These are phyloP conservation scores for Amphichorda felina DNA, from an alignment of 2,329 filamentous ascomycete genomes.

Conservation along the genomic window DNA sequence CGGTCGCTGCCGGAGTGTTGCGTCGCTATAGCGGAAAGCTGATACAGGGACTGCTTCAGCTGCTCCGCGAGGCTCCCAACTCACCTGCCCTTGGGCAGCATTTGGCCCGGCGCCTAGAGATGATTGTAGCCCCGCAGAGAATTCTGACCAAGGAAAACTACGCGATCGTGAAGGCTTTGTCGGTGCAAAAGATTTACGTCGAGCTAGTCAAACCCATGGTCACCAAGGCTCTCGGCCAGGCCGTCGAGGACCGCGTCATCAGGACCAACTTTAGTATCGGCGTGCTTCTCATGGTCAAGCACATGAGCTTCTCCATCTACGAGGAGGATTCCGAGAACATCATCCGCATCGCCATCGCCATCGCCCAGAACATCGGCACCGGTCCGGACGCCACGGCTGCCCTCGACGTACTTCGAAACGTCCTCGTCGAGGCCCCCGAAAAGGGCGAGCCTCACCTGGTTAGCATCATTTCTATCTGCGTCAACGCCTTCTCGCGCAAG, in stretches of 20 bases:
- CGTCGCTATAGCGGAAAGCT: slow-evolving; percentile 24
- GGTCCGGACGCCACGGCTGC: slow-evolving; percentile 33
- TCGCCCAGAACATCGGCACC: slow-evolving; percentile 26
- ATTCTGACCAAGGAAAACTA: slow-evolving; percentile 27
- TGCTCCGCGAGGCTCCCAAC: slow-evolving; percentile 21
- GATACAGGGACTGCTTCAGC: slow-evolving; percentile 18
- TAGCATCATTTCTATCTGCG: slow-evolving; percentile 33
- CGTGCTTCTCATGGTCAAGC: slow-evolving; percentile 34
- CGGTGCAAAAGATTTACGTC: slow-evolving; percentile 36
- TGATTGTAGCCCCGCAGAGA: slow-evolving; percentile 26
- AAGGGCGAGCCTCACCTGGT: slow-evolving; percentile 34
- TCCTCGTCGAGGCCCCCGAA: slow-evolving; percentile 32
- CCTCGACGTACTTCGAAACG: slow-evolving; percentile 33
- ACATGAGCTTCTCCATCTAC: slow-evolving; percentile 38
- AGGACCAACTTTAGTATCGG: slow-evolving; percentile 32
- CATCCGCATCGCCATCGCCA: slow-evolving; percentile 35
- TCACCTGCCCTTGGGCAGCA: slow-evolving; percentile 19
- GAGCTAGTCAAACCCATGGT: slow-evolving; percentile 33
- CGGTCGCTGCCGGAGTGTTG: slow-evolving; percentile 23
- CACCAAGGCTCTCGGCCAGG: slow-evolving; percentile 13
- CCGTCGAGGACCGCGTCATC: slow-evolving; percentile 13
- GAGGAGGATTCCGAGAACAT: slow-evolving; percentile 35
- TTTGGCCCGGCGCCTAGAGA: slow-evolving; percentile 28
- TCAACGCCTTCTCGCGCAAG: slow-evolving; percentile 22
- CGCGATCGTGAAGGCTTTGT: slow-evolving; percentile 30